Conservation (phyloP, 768 basidiomycete genomes). For the Tricholoma hemisulphureum region DNA sequence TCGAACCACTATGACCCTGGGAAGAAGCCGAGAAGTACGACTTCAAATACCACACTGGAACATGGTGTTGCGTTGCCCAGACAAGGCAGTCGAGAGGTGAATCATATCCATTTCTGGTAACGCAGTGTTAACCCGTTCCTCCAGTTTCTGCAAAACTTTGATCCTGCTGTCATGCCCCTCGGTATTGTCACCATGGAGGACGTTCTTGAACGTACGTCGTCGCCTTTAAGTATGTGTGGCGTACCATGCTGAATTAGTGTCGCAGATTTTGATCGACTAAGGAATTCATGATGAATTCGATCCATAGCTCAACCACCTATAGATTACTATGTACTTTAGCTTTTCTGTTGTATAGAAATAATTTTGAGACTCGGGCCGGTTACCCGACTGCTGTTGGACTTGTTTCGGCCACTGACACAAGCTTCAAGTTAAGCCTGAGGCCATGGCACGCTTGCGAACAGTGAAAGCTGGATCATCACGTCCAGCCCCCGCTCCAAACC, state of each 20-base stretch:
- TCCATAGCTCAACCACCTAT: constrained; percentile 27
- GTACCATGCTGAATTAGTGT: not conserved
- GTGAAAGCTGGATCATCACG: constrained; percentile 17
- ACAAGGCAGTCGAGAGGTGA: constrained; percentile 68
- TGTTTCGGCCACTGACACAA: too few relatives aligned
- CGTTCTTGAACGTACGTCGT: constrained; percentile 75
- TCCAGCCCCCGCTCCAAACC: not conserved
- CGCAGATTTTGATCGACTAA: constrained; percentile 80
- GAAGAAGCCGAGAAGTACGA: constrained; percentile 37
- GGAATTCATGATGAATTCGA: constrained; percentile 93
- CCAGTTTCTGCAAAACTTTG: constrained; percentile 80
- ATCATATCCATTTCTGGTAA: not conserved
- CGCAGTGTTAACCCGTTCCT: constrained; percentile 1
- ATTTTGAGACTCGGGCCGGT: not conserved
- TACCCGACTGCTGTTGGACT: too few relatives aligned
- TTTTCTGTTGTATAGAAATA: too few relatives aligned
- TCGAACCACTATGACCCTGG: not conserved
- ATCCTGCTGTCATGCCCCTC: constrained; percentile 79
- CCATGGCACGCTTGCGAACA: constrained; percentile 26
- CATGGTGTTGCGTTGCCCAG: constrained; percentile 81
- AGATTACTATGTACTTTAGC: too few relatives aligned
- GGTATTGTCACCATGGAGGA: constrained; percentile 94
- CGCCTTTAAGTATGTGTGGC: not conserved
- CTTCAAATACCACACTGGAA: constrained; percentile 53
- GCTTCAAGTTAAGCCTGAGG: too few relatives aligned